These are phyloP conservation scores for Aspergillus coremiiformis DNA, from an alignment of 495 filamentous ascomycete genomes.

Conservation along the genomic window DNA sequence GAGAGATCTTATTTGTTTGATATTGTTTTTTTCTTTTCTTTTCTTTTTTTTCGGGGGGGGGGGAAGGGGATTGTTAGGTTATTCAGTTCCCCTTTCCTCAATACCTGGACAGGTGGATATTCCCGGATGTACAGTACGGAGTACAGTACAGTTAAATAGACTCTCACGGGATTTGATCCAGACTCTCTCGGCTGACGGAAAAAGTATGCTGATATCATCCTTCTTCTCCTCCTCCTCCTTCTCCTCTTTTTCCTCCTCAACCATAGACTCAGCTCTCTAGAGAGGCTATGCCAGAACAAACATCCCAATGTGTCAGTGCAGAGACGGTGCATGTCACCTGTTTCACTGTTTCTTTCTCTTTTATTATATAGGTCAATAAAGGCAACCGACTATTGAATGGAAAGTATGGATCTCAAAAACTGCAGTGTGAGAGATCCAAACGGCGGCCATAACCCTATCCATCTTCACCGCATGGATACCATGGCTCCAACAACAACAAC, in stretches of 20 bases:
- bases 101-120: background rate
- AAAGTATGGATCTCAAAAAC: constrained; percentile 1
- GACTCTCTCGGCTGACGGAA: background rate
- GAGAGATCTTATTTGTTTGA: too few species aligned
- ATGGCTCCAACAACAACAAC: background rate
- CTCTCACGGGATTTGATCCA: background rate
- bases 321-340: background rate
- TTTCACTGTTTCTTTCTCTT: background rate
- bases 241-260: too few species aligned
- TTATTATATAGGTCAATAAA: background rate
- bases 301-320: background rate
- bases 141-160: background rate
- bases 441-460: background rate
- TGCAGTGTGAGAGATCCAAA: background rate
- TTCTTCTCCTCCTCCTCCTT: too few species aligned
- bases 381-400: background rate
- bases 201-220: background rate
- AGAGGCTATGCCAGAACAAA: too few species aligned
- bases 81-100: background rate
- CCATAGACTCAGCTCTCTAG: too few species aligned
- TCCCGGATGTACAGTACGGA: too few species aligned
- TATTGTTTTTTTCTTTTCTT: background rate
- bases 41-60: too few species aligned
- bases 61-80: too few species aligned
- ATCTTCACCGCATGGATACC: constrained; percentile 1